Evolutionary conservation across 805 yeast species (phyloP), one percentile per base, ranked within the genome.

Genomic region (Clavispora vitiphila): DNA sequence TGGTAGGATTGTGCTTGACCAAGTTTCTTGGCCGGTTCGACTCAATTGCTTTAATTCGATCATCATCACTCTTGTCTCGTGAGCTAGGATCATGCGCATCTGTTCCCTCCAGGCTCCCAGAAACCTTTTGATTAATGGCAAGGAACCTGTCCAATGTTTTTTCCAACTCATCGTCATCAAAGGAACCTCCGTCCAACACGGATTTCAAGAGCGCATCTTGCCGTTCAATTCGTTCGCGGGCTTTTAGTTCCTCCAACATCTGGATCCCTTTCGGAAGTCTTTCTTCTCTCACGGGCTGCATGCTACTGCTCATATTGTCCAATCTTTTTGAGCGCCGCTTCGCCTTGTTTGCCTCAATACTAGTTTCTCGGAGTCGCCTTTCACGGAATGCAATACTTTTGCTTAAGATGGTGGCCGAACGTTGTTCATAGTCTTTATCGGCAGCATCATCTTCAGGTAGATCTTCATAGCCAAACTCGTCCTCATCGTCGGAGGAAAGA

Each of bases 1-100:
- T 74, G 7, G 77, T 80, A 1, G 90, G 88, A 22, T 81, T 57
- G 53, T 47, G 60, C 36, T 55, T 59, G 24, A 72, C 76, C 41
- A 85, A 63, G 56, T 84, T 83, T 14, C 60, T 53, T 2, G 75
- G 75, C 38, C 59, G 45, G 50, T 68, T 60, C 34, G 49, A 39
- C 10, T 60, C 63, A 15, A 59, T 43, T 32, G 51, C 54, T 24
- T 42, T 46, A 12, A 32, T 11, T 19, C 48, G 48, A 36, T 59
- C 43, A 40, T 52, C 62, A 24, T 44, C 46, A 10, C 47, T 42
- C 14, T 5, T 14, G 5, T 16, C 32, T 4, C n/a, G 32, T 11
- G 32, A 15, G 10, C 20, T 29, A 16, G 32, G 12, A 3, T 29
- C 32, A 9, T 16, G 5, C 3, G 30, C 15, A n/a, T 7, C 6